Evolutionary conservation across 1,284 basidiomycete species (phyloP), one percentile per base, ranked within the genome.

Genomic region (Earliella scabrosa): DNA sequence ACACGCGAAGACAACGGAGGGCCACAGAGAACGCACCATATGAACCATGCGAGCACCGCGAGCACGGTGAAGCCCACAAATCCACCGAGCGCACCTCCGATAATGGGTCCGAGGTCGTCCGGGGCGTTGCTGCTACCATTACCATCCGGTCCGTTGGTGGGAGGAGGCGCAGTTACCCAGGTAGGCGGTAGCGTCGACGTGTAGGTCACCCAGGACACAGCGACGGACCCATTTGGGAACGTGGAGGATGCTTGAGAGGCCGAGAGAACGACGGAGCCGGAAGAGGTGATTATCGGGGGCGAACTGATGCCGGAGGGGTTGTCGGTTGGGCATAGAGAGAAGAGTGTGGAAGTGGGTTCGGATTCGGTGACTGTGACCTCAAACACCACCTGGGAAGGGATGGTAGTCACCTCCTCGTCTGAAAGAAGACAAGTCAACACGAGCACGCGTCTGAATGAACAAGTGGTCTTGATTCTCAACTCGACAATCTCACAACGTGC

Each of bases 21-120:
- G 10, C 23, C 13, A n/a, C n/a, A 13, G 41, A 31, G 3, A 8
- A 50, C 66, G 24, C 44, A 70, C 70, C 70, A 71, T 10, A 64
- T 31, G 27, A 54, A 61, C 68, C 67, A 70, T 18, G 62, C 34
- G 0, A 64, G 36, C 23, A 55, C 54, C 1, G 61, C 66, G 4
- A 70, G 45, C 6, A 59, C 54, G 13, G 70, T 54, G 21, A 71
- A 46, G 4, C 69, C 69, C 24, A 69, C 65, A 52, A 71, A 69
- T 9, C 70, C 70, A 24, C 68, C 70, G 0, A 71, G 54, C 0
- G 64, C 59, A 0, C 68, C 69, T 2, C 68, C 70, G 9, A 71
- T 53, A 14, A 70, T 57, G 5, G 68, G 64, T 2, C 54, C 70
- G 3, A 68, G 54, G 11, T 61, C 32, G 23, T 52, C 24, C n/a